Conservation (phyloP, 768 basidiomycete species). For the Wakefieldia striispora region DNA sequence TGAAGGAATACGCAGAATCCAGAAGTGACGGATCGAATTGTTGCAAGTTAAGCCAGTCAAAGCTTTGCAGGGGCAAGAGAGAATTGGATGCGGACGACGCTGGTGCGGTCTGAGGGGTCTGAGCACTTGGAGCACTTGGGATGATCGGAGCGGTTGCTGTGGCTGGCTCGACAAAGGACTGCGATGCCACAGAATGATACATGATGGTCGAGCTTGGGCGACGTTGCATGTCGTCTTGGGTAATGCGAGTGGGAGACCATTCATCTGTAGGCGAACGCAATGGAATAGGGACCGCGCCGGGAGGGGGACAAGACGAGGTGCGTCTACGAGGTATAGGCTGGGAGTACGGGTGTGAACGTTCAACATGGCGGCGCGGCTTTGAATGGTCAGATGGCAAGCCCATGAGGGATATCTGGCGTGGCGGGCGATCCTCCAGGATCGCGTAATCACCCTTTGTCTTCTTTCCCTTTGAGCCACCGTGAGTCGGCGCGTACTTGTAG, state of each 20-base stretch:
- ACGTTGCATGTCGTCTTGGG: constrained; percentile 35
- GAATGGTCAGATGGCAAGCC: constrained; percentile 2
- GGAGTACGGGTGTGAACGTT: constrained; percentile 26
- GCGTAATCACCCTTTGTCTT: constrained; percentile 15
- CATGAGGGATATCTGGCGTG: constrained; percentile 11
- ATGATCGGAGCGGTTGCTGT: too few species aligned
- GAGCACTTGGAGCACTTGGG: too few species aligned
- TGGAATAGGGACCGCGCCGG: constrained; percentile 32
- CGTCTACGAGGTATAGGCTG: constrained; percentile 27
- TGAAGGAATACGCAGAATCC: constrained; percentile 1
- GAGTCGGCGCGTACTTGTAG: constrained; percentile 40
- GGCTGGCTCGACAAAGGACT: constrained; percentile 5
- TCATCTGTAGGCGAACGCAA: constrained; percentile 9
- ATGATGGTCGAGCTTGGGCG: constrained; percentile 32
- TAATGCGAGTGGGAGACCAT: constrained; percentile 21
- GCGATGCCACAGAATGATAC: constrained; percentile 32
- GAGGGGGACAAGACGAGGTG: constrained; percentile 43
- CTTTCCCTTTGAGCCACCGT: constrained; percentile 19
- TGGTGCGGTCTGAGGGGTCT: neutral
- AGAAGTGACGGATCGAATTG: constrained; percentile 3
- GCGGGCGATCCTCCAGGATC: constrained; percentile 6
- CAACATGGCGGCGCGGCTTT: constrained; percentile 7
- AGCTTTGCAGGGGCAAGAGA: neutral
- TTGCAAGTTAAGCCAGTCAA: constrained; percentile 16
- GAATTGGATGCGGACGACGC: neutral